These are phyloP conservation scores for Zangia roseola DNA, from an alignment of 768 basidiomycete genomes.

Conservation along the genomic window DNA sequence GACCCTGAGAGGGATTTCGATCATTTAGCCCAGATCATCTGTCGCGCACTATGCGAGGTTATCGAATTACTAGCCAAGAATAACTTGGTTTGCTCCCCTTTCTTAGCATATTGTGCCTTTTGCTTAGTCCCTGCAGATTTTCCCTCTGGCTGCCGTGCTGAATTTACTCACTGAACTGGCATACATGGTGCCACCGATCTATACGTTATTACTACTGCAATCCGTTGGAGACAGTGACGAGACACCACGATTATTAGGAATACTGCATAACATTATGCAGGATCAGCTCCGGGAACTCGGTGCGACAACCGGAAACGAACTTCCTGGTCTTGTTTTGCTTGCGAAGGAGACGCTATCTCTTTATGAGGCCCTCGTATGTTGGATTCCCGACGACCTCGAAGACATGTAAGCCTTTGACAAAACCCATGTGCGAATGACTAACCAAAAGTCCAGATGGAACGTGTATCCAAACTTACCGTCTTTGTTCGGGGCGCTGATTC, in stretches of 20 bases:
- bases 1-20: conserved; percentile 20
- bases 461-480: conserved; percentile 39
- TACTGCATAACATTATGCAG: conserved; percentile 43
- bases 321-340: conserved; percentile 29
- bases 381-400: conserved; percentile 42
- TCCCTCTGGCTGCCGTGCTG: conserved; percentile 49
- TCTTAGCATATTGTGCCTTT: neutral
- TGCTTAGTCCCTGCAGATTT: conserved; percentile 35
- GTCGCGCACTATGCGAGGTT: conserved; percentile 40
- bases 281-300: conserved; percentile 38
- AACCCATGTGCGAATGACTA: neutral
- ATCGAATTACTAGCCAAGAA: conserved; percentile 35
- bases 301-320: conserved; percentile 26
- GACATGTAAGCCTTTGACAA: conserved; percentile 28
- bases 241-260: conserved; percentile 36
- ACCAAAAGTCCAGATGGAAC: conserved; percentile 33
- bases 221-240: conserved; percentile 23
- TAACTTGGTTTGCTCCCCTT: conserved; percentile 39
- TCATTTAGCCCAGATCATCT: conserved; percentile 27
- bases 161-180: conserved; percentile 49
- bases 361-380: conserved; percentile 55
- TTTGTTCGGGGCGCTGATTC: conserved; percentile 48
- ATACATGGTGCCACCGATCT: conserved; percentile 50
- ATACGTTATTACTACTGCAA: conserved; percentile 35
- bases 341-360: conserved; percentile 45